A percentile compares a stretch with the other conserved stretches of the same genome.
phyloP scores from a whole-genome alignment of 2,329 filamentous ascomycete genomes.

The Pestalotiopsis fici region DNA sequence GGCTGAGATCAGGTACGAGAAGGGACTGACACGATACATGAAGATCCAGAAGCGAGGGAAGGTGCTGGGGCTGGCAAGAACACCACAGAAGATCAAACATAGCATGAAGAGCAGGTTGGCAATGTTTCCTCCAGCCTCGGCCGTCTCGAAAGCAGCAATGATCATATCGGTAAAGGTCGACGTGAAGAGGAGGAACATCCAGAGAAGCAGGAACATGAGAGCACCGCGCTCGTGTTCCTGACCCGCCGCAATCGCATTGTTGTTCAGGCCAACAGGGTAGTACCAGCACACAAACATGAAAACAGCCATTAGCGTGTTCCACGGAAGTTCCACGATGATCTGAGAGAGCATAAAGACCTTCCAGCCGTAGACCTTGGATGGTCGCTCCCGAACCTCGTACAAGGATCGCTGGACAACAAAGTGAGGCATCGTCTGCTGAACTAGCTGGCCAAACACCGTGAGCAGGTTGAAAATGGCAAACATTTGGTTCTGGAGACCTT shows the following conservation, averaged over 20 bases:
- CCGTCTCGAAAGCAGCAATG: constrained; percentile 71
- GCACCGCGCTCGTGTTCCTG: constrained; percentile 67
- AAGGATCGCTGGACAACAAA: constrained; percentile 77
- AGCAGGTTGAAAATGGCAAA: constrained; percentile 80
- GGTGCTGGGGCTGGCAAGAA: constrained; percentile 59
- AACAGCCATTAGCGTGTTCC: constrained; percentile 73
- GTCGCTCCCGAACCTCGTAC: constrained; percentile 80
- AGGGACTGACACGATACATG: constrained; percentile 71
- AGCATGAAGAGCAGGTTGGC: constrained; percentile 73
- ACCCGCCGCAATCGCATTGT: constrained; percentile 62
- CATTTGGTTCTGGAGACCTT: constrained; percentile 80
- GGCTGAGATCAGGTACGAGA: constrained; percentile 70
- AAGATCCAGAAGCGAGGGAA: constrained; percentile 74
- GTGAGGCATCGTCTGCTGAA: constrained; percentile 78
- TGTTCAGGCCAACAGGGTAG: constrained; percentile 76
- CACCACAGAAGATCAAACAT: constrained; percentile 72
- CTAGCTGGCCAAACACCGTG: constrained; percentile 76
- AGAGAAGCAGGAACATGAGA: constrained; percentile 75
- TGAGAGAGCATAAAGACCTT: constrained; percentile 79
- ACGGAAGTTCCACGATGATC: constrained; percentile 80
- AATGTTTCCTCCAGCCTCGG: constrained; percentile 73
- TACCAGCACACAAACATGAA: constrained; percentile 80
- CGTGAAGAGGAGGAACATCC: constrained; percentile 74
- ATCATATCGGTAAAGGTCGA: constrained; percentile 77
- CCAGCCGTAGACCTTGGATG: constrained; percentile 81